phyloP scores from a whole-genome alignment of 768 basidiomycete species.

The Collybia nuda region DNA sequence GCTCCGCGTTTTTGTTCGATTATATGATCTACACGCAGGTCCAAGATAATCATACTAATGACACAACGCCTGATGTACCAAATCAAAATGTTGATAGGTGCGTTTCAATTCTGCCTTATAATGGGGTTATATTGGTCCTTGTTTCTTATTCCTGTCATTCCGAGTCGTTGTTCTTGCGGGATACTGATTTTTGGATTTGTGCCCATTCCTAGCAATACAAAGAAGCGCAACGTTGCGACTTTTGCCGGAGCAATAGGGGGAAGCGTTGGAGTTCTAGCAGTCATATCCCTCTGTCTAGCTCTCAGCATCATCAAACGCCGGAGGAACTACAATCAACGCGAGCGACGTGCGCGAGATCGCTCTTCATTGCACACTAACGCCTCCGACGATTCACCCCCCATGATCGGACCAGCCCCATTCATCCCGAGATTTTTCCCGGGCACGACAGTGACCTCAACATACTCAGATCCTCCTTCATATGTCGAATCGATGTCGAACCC shows the following conservation, averaged over 20 bases:
- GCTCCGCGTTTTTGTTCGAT: conserved; percentile 50
- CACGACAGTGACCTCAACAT: conserved; percentile 28
- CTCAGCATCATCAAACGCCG: conserved; percentile 52
- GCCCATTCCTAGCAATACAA: conserved; percentile 1
- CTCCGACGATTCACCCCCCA: conserved; percentile 36
- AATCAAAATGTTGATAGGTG: conserved; percentile 25
- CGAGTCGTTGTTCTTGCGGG: background rate
- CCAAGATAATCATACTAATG: conserved; percentile 3
- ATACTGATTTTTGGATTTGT: too few relatives aligned
- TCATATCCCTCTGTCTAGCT: conserved; percentile 47
- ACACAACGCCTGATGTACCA: conserved; percentile 17
- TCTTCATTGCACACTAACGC: conserved; percentile 20
- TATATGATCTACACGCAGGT: conserved; percentile 39
- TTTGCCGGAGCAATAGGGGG: conserved; percentile 57
- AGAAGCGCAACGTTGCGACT: conserved; percentile 38
- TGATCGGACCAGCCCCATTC: conserved; percentile 48
- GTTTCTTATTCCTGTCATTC: background rate
- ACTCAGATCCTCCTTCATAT: conserved; percentile 38
- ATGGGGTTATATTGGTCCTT: conserved; percentile 19
- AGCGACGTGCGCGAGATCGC: conserved; percentile 24
- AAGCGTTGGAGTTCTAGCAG: conserved; percentile 47
- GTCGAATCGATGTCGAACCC: conserved; percentile 22
- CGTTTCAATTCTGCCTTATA: conserved; percentile 32
- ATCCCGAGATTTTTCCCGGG: conserved; percentile 60
- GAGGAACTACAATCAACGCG: conserved; percentile 35